Percentiles rank a stretch among this genome's conserved stretches.
phyloP scores from a whole-genome alignment of 176 grass and related monocot species.

The Triticum turgidum region DNA sequence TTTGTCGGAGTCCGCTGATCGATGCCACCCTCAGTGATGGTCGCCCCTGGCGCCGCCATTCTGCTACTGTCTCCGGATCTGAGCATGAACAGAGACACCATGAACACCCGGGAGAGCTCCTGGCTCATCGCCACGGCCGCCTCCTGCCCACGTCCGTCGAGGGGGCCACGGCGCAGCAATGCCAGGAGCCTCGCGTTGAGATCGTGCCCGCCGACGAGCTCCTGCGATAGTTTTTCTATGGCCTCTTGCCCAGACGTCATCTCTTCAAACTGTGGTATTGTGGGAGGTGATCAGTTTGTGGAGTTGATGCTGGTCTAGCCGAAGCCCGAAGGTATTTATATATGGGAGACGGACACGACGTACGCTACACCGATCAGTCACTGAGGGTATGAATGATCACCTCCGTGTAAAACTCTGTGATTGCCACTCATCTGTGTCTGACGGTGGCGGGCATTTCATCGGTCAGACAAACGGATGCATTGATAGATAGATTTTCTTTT shows the following conservation, averaged over 20 bases:
- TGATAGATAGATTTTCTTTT: no score
- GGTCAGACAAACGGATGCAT: no score
- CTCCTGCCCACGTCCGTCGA: conserved; percentile 16
- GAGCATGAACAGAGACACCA: conserved; percentile 30
- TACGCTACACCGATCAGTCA: no score
- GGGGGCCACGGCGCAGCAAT: neutral
- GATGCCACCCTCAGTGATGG: neutral
- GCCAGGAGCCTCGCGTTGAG: conserved; percentile 14
- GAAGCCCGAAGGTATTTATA: no score
- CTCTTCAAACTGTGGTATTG: neutral
- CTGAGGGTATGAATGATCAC: no score
- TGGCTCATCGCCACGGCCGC: conserved; percentile 8
- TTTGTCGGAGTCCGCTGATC: neutral
- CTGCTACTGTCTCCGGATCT: neutral
- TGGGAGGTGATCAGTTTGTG: neutral
- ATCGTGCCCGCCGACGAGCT: conserved; percentile 24
- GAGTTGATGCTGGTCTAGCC: neutral
- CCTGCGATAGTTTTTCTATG: neutral
- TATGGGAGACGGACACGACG: no score
- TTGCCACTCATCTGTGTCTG: no score
- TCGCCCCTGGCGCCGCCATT: neutral
- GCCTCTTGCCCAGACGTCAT: conserved; percentile 20
- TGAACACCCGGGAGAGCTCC: conserved; percentile 37
- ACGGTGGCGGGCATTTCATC: no score
- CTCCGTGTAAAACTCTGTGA: no score